Base-by-base conservation (phyloP, 2,329 filamentous ascomycete species). In the Sporothrix luriei region DNA sequence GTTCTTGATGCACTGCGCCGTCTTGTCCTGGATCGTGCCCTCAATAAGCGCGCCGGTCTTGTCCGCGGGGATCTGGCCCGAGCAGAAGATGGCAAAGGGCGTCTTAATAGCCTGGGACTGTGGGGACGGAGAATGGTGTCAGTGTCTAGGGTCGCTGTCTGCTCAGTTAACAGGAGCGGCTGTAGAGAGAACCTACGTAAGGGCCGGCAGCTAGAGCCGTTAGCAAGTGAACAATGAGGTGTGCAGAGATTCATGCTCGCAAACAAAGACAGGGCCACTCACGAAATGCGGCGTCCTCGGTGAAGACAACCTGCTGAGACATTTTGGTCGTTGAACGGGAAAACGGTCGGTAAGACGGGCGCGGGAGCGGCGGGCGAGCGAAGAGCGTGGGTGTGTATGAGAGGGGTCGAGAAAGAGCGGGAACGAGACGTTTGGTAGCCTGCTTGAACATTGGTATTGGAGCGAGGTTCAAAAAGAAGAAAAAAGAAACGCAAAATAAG, bases 21-120 rank as follows among this genome's bases (percentile, higher is more conserved):
- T 89, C 82, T 88, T 87, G 75, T 93, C 82, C 76, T 83, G 83
- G 74, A 90, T 89, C 75, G 82, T 83, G 73, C 86, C 87, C 77
- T 85, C 81, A 61, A 88, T 75, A 66, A 88, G 80, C 76, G 82
- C 83, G 73, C 87, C 87, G 69, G 84, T 79, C 70, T 84, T 80
- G 72, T 85, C 86, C 73, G 85, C 81, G 71, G 92, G 93, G 77
- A 97, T 94, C 80, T 79, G 87, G 69, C 88, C 88, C 14, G 88
- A 90, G 82, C 85, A 88, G 82, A 88, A 90, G 80, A 90, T 88
- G 77, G 86, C 85, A 68, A 82, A 83, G 26, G 87, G 83, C 71
- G 88, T 90, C 82, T 88, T 89, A 80, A 89, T 85, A 76, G 87
- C 88, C 77, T 90, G 88, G 73, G 87, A 74, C 74, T 75, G 72